Conservation (phyloP, 176 grass and related monocot genomes). For the Raddia guianensis region DNA sequence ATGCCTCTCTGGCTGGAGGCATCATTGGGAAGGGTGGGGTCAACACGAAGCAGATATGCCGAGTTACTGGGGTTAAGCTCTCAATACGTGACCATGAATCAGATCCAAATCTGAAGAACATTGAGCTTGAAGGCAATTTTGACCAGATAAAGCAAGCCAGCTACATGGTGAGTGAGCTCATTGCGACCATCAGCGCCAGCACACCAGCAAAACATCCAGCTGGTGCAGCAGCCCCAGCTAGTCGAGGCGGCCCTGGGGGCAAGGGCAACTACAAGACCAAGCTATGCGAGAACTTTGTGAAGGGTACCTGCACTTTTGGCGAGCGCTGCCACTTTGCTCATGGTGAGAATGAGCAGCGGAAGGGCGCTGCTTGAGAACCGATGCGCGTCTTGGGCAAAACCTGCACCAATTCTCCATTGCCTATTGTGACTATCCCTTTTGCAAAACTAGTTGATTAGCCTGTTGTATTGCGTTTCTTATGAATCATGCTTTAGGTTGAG, state of each 20-base stretch:
- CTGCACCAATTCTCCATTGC: not conserved
- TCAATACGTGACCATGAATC: conserved; percentile 76
- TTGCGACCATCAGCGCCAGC: conserved; percentile 59
- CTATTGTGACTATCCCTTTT: conserved; percentile 38
- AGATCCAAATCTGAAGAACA: conserved; percentile 75
- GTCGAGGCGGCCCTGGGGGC: conserved; percentile 36
- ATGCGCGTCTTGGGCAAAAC: conserved; percentile 13
- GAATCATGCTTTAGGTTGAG: conserved; percentile 24
- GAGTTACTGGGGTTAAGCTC: conserved; percentile 76
- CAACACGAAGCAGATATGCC: conserved; percentile 89
- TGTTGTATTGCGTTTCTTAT: conserved; percentile 38
- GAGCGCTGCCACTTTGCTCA: conserved; percentile 95
- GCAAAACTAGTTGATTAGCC: conserved; percentile 36
- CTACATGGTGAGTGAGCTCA: conserved; percentile 77
- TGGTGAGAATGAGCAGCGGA: conserved; percentile 72
- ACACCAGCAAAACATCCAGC: conserved; percentile 37
- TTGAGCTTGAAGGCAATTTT: conserved; percentile 87
- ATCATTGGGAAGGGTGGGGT: conserved; percentile 94
- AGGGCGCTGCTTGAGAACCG: conserved; percentile 42
- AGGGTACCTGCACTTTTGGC: conserved; percentile 72
- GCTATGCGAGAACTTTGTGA: conserved; percentile 80
- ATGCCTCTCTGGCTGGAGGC: conserved; percentile 78
- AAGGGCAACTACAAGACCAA: conserved; percentile 85
- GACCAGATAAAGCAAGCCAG: conserved; percentile 95
- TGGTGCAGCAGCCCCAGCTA: not conserved